Evolutionary conservation across 2,329 filamentous ascomycete genomes (phyloP), one percentile per base, ranked within the genome.

Genomic region (Neoascochyta sp.): DNA sequence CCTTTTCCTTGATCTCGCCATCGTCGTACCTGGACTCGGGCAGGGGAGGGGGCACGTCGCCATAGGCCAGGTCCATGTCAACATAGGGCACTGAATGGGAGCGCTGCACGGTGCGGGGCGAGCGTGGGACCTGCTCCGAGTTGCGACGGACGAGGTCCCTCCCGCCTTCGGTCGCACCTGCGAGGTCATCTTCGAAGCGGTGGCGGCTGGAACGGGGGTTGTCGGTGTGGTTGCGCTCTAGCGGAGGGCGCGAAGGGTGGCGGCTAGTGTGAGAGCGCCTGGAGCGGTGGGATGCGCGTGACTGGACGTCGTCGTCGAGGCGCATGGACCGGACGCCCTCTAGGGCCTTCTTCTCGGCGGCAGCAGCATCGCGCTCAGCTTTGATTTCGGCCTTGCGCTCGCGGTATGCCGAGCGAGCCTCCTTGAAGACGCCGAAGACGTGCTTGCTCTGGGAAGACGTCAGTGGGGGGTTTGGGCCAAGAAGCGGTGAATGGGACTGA

Each of bases 371-470:
- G 51, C 80, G 76, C 46, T 86, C 78, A 12, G 81, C 78, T 59
- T 80, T 80, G 50, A 95, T 75, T 47, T 88, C 80, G 5, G 86
- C 83, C 63, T 93, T 95, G 57, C 86, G 86, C 55, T 94, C 86
- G 34, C 81, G 76, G 65, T 96, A 96, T 36, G 86, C 85, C 31
- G 81, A 79, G 59, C 86, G 87, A 43, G 89, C 90, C 60, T 95
- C 88, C 62, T 87, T 94, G 73, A 94, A 93, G 56, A 95, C 83
- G 58, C 80, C 82, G 55, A 93, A 77, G 14, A 96, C 71, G 51
- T 95, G 86, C 67, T 93, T 95, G 56, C 87, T 87, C 87, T 93
- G 54, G n/a, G n/a, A n/a, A n/a, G n/a, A n/a, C n/a, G n/a, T n/a
- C n/a, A n/a, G 17, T 19, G 33, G 26, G 22, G 29, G n/a, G 32